These are phyloP conservation scores for Rhizopus sp. DNA, from an alignment of 371 early-diverging fungal genomes.

Conservation along the genomic window DNA sequence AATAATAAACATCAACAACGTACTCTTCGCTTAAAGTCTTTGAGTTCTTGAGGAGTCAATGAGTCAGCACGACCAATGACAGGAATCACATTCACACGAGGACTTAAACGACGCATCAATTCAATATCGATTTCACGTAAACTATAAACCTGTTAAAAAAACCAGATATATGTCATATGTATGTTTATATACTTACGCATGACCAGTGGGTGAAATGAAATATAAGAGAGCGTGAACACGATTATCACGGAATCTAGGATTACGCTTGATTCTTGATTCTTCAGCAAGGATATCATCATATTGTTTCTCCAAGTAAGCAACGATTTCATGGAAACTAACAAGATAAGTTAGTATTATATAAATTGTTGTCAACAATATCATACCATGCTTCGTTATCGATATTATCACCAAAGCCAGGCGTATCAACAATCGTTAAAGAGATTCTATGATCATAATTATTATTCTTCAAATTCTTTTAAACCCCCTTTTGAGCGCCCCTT, in stretches of 20 bases:
- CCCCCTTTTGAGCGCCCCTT: too few relatives aligned
- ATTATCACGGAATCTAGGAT: constrained; percentile 95
- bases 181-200: constrained; percentile 58
- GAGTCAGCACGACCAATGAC: constrained; percentile 84
- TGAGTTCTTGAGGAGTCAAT: constrained; percentile 73
- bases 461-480: not conserved
- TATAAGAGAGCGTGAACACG: constrained; percentile 97
- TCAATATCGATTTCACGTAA: constrained; percentile 97
- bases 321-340: constrained; percentile 76
- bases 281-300: constrained; percentile 96
- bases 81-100: constrained; percentile 94
- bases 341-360: not conserved
- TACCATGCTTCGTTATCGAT: constrained; percentile 83
- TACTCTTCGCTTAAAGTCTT: constrained; percentile 83
- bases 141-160: constrained; percentile 37
- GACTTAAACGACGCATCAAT: constrained; percentile 91
- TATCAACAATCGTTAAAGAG: constrained; percentile 90
- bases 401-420: constrained; percentile 97
- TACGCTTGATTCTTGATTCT: constrained; percentile 93
- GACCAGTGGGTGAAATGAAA: constrained; percentile 97
- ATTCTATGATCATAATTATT: constrained; percentile 36
- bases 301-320: constrained; percentile 92
- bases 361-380: not conserved
- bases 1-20: not conserved
- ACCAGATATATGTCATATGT: not conserved